A percentile compares a stretch with the other conserved stretches of the same genome.
Conservation (phyloP, 2,329 filamentous ascomycete genomes). For the Fusarium torreyae region DNA sequence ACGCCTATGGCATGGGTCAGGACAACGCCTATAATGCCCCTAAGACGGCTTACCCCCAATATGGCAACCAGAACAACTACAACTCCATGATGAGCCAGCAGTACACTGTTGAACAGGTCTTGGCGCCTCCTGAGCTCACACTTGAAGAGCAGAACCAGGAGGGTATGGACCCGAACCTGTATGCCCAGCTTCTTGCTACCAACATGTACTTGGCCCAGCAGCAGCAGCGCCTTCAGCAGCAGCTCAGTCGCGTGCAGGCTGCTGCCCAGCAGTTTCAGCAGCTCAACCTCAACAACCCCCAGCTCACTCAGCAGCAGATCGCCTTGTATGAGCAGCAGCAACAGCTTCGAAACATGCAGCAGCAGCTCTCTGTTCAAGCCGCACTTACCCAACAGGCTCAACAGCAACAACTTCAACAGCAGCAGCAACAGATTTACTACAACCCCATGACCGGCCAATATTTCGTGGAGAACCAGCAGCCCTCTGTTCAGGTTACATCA, state of each 20-base stretch:
- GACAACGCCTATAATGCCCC: slow-evolving; percentile 65
- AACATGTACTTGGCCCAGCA: slow-evolving; percentile 95
- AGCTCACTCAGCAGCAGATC: slow-evolving; percentile 64
- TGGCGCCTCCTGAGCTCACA: slow-evolving; percentile 86
- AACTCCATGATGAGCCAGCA: slow-evolving; percentile 59
- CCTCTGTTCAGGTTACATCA: slow-evolving; percentile 59
- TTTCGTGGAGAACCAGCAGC: slow-evolving; percentile 77
- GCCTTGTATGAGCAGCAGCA: slow-evolving; percentile 63
- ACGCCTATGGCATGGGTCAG: slow-evolving; percentile 62
- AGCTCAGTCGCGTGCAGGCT: slow-evolving; percentile 86
- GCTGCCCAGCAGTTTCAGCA: slow-evolving; percentile 87
- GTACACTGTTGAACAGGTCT: slow-evolving; percentile 88
- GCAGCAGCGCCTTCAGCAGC: slow-evolving; percentile 94
- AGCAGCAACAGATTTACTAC: slow-evolving; percentile 84
- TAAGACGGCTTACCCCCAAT: slow-evolving; percentile 71
- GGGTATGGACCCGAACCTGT: slow-evolving; percentile 86
- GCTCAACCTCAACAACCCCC: slow-evolving; percentile 74
- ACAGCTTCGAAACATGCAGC: slow-evolving; percentile 59
- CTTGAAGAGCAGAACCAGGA: slow-evolving; percentile 78
- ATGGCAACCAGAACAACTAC: slow-evolving; percentile 55
- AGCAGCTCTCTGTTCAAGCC: slow-evolving; percentile 58
- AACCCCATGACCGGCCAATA: slow-evolving; percentile 91
- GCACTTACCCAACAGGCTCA: slow-evolving; percentile 53
- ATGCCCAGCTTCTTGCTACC: slow-evolving; percentile 90
- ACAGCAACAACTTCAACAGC: slow-evolving; percentile 63